Evolutionary conservation across 1,139 yeast genomes (phyloP).

Genomic region (Hyphopichia fennica): DNA sequence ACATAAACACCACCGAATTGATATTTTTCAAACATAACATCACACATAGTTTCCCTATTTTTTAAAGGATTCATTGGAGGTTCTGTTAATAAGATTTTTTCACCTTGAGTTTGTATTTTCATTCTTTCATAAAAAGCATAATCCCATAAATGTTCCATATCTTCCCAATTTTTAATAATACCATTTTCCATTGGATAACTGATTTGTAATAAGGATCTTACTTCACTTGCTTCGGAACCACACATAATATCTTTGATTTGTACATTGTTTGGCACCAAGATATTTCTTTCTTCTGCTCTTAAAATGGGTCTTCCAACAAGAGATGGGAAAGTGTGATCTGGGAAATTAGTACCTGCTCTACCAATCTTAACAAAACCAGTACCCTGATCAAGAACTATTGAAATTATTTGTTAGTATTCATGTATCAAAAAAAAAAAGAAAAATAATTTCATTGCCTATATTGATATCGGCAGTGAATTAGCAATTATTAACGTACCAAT

Average conservation of each 20-base stretch:
- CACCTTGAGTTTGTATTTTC: conserved; percentile 72
- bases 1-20: conserved; percentile 96
- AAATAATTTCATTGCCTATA: too few relatives aligned
- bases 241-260: conserved; percentile 94
- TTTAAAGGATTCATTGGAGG: conserved; percentile 98
- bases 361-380: conserved; percentile 97
- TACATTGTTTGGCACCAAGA: conserved; percentile 52
- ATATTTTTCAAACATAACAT: conserved; percentile 95
- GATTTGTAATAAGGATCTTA: conserved; percentile 84
- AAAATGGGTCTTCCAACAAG: conserved; percentile 97
- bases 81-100: conserved; percentile 85
- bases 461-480: too few relatives aligned
- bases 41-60: conserved; percentile 93
- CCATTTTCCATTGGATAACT: conserved; percentile 99
- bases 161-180: conserved; percentile 96
- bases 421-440: not conserved
- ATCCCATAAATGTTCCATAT: conserved; percentile 98
- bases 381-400: conserved; percentile 92
- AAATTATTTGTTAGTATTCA: conserved; percentile 13
- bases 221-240: conserved; percentile 93
- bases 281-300: conserved; percentile 90
- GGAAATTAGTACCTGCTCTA: conserved; percentile 95
- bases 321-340: conserved; percentile 97
- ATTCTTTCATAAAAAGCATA: conserved; percentile 92
- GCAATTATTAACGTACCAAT: conserved; percentile 48